Percentiles rank a stretch among this genome's conserved stretches.
Conservation (phyloP, 2,329 filamentous ascomycete species). For the Phialophora macrospora region DNA sequence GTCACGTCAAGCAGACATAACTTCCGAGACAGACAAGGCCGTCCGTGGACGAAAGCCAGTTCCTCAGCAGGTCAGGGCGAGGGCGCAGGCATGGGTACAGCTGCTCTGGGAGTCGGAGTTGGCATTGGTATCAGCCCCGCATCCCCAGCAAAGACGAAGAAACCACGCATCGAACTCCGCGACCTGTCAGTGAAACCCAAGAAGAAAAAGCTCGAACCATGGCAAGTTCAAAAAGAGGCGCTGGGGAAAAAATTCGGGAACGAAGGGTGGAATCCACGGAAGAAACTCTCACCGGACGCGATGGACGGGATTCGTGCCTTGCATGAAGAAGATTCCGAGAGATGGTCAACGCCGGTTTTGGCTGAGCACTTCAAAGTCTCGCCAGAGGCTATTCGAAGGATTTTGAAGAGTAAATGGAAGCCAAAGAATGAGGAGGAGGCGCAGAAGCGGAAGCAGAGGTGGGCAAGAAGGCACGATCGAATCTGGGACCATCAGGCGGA, state of each 20-base stretch:
- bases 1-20: slow-evolving; percentile 4
- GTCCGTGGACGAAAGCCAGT: slow-evolving; percentile 7
- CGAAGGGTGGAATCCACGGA: slow-evolving; percentile 77
- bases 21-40: slow-evolving; percentile 14
- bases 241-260: slow-evolving; percentile 78
- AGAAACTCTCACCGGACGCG: slow-evolving; percentile 88
- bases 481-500: slow-evolving; percentile 55
- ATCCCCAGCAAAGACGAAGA: slow-evolving; percentile 2
- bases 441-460: slow-evolving; percentile 49
- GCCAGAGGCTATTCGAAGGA: slow-evolving; percentile 82
- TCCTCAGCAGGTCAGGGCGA: not conserved
- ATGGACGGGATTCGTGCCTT: slow-evolving; percentile 86
- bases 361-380: slow-evolving; percentile 83
- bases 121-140: not conserved
- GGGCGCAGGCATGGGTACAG: not conserved
- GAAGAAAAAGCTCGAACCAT: slow-evolving; percentile 54
- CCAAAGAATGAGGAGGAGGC: slow-evolving; percentile 47
- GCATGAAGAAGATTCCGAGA: slow-evolving; percentile 74
- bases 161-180: slow-evolving; percentile 22
- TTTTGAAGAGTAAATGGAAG: slow-evolving; percentile 66
- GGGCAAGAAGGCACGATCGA: slow-evolving; percentile 51
- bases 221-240: slow-evolving; percentile 77
- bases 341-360: slow-evolving; percentile 75
- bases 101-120: not conserved
- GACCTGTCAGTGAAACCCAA: slow-evolving; percentile 21